phyloP scores from a whole-genome alignment of 208 protist genomes.

The Trichomonas vaginalis region DNA sequence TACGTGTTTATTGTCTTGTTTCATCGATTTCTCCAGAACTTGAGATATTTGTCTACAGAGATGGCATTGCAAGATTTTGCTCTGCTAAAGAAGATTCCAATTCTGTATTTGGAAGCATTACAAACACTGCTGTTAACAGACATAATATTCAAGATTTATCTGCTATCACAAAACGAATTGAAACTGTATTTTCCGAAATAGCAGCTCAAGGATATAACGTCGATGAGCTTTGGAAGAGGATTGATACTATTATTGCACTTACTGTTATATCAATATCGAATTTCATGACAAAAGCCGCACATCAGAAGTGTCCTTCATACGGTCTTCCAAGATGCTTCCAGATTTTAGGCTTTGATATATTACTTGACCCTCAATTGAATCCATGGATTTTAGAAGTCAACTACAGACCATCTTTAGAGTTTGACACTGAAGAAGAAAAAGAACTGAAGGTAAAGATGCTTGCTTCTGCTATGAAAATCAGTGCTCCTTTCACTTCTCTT shows the following conservation, averaged over 20 bases:
- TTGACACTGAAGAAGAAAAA: neutral
- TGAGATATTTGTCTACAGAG: neutral
- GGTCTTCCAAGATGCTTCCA: conserved; percentile 58
- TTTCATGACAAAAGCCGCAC: neutral
- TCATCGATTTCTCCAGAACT: neutral
- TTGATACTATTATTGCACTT: neutral
- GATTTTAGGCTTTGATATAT: conserved; percentile 79
- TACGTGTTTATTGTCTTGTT: neutral
- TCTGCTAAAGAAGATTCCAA: neutral
- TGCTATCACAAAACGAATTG: neutral
- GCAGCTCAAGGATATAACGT: neutral
- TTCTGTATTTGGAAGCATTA: neutral
- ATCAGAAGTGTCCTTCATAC: neutral
- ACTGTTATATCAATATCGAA: neutral
- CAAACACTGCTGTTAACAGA: neutral
- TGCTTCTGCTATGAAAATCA: neutral
- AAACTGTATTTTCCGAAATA: neutral
- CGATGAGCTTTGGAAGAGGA: neutral
- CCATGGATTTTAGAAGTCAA: conserved; percentile 86
- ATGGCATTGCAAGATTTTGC: neutral
- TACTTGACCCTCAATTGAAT: conserved; percentile 65
- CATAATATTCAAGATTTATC: neutral
- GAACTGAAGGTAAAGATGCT: neutral
- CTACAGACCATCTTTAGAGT: conserved; percentile 67
- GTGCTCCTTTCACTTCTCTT: neutral